Evolutionary conservation across 305 asterid species (phyloP), one percentile per base, ranked within the genome.

Genomic region (Rubia occidens): DNA sequence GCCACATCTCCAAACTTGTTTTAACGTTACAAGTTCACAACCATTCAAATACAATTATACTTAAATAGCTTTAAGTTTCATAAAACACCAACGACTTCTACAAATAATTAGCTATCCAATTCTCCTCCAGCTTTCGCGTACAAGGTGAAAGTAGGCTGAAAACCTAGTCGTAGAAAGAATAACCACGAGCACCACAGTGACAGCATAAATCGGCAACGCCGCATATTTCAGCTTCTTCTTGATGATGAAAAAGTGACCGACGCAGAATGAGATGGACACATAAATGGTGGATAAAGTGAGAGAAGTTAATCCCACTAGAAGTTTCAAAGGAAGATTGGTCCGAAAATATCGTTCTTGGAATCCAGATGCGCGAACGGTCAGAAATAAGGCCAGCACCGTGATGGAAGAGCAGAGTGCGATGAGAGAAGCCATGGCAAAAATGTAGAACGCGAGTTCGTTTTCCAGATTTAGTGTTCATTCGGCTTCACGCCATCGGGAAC

Each of bases 231-330:
- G 71, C 69, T 44, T 72, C 1, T 68, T 65, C 64, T 67, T 71
- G n/a, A 80, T 53, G 42, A 78, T 74, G 20, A 83, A 76, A 5
- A 74, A 76, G 11, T 80, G 78, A 0, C 80, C 79, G 2, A 83
- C 78, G 61, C 81, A 78, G 54, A 83, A 83, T 0, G 80, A 78
- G 60, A 78, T 21, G 74, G 76, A 29, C 73, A 83, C 70, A 8
- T 85, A 80, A 3, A 76, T 72, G 8, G 80, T 65, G 18, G 83
- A 67, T 0, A 75, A 60, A 6, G 78, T 72, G 29, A 83, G 71
- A 6, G 77, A 64, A 4, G 70, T 61, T 15, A 83, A 72, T 45
- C 83, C 88, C 74, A 75, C 4, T 66, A 84, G 40, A 6, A 78
- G 70, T 29, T 67, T 74, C 11, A 58, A 14, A 0, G 81, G 81